Evolutionary conservation across 176 grass and related monocot genomes (phyloP).

Genomic region (Themeda triandra): DNA sequence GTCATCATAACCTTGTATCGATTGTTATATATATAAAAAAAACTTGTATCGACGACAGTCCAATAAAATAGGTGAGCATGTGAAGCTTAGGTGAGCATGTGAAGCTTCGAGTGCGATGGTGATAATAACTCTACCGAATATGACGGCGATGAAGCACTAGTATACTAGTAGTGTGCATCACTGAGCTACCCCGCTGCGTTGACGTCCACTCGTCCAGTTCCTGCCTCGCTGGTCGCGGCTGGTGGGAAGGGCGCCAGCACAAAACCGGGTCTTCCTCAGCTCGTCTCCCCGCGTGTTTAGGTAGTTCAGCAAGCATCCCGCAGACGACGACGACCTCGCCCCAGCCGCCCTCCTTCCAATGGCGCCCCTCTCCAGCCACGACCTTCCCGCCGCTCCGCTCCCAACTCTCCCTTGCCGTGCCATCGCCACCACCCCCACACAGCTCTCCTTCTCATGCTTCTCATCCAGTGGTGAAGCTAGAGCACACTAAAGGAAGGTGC

Average conservation of each 20-base stretch:
- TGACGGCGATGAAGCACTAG: neutral
- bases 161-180: neutral
- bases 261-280: neutral
- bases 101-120: neutral
- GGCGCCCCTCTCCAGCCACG: constrained; percentile 20
- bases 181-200: neutral
- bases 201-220: neutral
- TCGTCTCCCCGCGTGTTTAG: neutral
- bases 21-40: too few species aligned
- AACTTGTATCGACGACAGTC: too few species aligned
- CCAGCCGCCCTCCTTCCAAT: constrained; percentile 25
- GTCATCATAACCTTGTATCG: too few species aligned
- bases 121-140: neutral
- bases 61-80: neutral
- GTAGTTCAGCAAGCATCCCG: neutral
- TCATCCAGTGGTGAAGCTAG: too few species aligned
- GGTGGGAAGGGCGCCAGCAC: neutral
- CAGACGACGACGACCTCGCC: neutral
- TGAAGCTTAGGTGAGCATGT: too few species aligned
- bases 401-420: constrained; percentile 8
- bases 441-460: constrained; percentile 27
- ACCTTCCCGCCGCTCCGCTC: constrained; percentile 12
- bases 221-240: neutral
- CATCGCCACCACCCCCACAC: neutral
- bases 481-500: too few species aligned